Evolutionary conservation across 129 eudicot genomes (phyloP), one percentile per base, ranked within the genome.

Genomic region (Kitagawia praeruptora): DNA sequence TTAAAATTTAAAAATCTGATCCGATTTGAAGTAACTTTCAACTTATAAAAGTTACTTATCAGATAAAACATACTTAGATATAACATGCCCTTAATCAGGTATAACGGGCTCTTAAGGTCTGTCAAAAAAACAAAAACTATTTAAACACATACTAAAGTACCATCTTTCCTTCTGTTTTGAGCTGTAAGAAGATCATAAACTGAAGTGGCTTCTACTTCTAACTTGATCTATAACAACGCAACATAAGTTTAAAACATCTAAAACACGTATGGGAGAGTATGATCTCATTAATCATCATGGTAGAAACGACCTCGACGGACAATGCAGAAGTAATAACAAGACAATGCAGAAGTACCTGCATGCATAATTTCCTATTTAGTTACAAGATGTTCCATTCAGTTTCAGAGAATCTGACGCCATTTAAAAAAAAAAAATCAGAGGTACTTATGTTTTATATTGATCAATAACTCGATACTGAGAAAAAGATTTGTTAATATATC

Each of bases 271-370:
- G 3, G 63, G 27, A 54, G 63, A 54, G 63, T 19, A 54, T 54
- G 63, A 54, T 54, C 25, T 19, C 63, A 54, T 7, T 27, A 54
- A 21, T 54, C 2, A 54, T 54, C 63, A 54, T 53, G 63, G 63
- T 21, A 54, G 63, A 54, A 6, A 53, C 61, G 63, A 54, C 63
- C 63, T 54, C 25, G 63, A 19, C 63, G 63, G 63, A 54, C 63
- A n/a, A n/a, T n/a, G n/a, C n/a, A n/a, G 13, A 71, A 40, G 6
- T 40, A 40, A 16, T 6, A 39, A 71, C 41, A 6, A 40, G 28
- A 21, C 44, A 71, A 23, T 71, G 74, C 74, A 70, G 74, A 38
- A 38, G 74, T 37, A 69, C 44, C 16, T 14, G 74, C 74, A 70
- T 69, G 74, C 45, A 3, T 31, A 10, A 12, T 12, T 1, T 31